phyloP scores from a whole-genome alignment of 768 basidiomycete genomes.

The Trametes cubensis region DNA sequence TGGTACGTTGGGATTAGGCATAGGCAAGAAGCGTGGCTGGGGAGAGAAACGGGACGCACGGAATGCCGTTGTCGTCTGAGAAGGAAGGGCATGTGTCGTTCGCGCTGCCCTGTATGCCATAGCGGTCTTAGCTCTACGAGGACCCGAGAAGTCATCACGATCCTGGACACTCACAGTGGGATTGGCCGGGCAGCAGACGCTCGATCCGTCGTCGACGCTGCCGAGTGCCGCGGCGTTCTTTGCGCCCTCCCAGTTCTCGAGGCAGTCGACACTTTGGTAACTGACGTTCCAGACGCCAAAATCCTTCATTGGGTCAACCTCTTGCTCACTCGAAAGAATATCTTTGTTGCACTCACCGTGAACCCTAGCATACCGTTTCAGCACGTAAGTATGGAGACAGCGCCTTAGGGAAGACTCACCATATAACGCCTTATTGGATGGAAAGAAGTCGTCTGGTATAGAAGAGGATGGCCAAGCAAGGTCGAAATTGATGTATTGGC shows the following conservation, averaged over 20 bases:
- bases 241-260: slow-evolving; percentile 64
- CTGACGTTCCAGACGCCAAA: slow-evolving; percentile 88
- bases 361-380: slow-evolving; percentile 25
- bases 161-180: slow-evolving; percentile 50
- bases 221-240: slow-evolving; percentile 64
- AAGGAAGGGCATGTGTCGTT: slow-evolving; percentile 37
- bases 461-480: slow-evolving; percentile 73
- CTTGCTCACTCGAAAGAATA: no score
- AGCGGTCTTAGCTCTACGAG: not conserved
- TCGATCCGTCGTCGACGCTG: slow-evolving; percentile 58
- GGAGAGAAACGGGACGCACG: slow-evolving; percentile 21
- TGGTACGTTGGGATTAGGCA: not conserved
- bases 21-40: not conserved
- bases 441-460: slow-evolving; percentile 75
- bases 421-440: slow-evolving; percentile 66
- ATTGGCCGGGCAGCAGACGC: slow-evolving; percentile 74
- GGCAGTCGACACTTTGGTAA: slow-evolving; percentile 67
- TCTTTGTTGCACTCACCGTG: slow-evolving; percentile 31
- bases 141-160: not conserved
- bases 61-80: slow-evolving; percentile 30
- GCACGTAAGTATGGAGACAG: slow-evolving; percentile 25
- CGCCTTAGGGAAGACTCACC: slow-evolving; percentile 46
- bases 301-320: slow-evolving; percentile 43
- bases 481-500: slow-evolving; percentile 78
- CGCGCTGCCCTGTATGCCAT: slow-evolving; percentile 39